Evolutionary conservation across 371 early-diverging fungal genomes (phyloP).

Genomic region (Chytridiales sp.): DNA sequence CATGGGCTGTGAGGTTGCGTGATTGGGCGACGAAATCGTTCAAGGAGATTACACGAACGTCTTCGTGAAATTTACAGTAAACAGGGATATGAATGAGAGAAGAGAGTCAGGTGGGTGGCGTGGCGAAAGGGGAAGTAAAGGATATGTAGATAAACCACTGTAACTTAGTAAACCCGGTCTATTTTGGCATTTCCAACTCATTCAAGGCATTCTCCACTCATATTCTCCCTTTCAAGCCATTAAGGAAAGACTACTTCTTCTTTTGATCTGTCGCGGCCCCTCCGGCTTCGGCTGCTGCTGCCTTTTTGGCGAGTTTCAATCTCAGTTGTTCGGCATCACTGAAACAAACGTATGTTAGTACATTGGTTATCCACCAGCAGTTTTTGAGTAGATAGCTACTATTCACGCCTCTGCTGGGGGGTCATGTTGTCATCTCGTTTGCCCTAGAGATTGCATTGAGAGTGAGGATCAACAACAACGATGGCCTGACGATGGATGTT

Average conservation of each 20-base stretch:
- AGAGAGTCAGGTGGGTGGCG: too few species aligned
- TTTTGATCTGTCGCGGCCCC: too few species aligned
- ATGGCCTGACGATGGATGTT: not conserved
- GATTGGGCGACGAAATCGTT: slow-evolving; percentile 10
- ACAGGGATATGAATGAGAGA: too few species aligned
- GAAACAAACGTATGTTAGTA: not conserved
- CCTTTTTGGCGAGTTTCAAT: slow-evolving; percentile 11
- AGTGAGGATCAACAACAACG: slow-evolving; percentile 4
- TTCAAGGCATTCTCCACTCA: too few species aligned
- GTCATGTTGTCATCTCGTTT: slow-evolving; percentile 18
- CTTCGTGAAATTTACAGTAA: too few species aligned
- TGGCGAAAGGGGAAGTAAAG: too few species aligned
- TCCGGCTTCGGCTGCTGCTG: slow-evolving; percentile 16
- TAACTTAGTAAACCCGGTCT: too few species aligned
- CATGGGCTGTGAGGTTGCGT: slow-evolving; percentile 3
- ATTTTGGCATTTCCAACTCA: too few species aligned
- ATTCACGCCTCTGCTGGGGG: slow-evolving; percentile 16
- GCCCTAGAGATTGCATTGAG: not conserved
- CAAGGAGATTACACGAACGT: too few species aligned
- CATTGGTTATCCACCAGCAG: not conserved
- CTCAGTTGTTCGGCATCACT: slow-evolving; percentile 17
- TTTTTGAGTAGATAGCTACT: not conserved
- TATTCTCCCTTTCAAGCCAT: too few species aligned
- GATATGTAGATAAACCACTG: too few species aligned
- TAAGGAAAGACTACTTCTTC: too few species aligned